These are phyloP conservation scores for Scleroderma bovista DNA, from an alignment of 768 basidiomycete species.

Conservation along the genomic window DNA sequence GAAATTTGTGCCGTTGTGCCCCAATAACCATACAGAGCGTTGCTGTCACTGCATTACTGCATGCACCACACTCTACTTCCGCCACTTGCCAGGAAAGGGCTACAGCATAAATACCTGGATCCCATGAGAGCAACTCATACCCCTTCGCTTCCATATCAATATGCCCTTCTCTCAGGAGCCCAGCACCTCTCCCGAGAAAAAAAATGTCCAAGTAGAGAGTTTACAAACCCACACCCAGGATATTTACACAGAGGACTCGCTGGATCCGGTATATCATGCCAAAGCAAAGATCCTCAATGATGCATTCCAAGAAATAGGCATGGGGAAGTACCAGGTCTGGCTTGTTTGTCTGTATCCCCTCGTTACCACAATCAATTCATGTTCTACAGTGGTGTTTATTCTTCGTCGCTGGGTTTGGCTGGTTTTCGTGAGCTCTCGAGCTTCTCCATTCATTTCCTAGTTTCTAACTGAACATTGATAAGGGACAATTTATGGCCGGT, in stretches of 20 bases:
- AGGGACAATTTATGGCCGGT: conserved; percentile 76
- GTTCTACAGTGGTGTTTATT: conserved; percentile 54
- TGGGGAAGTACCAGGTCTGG: conserved; percentile 62
- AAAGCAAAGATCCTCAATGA: conserved; percentile 54
- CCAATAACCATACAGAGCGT: too few relatives aligned
- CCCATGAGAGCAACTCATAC: not conserved
- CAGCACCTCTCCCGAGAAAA: conserved; percentile 1
- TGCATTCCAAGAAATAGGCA: conserved; percentile 62
- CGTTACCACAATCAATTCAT: conserved; percentile 1
- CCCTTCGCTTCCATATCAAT: not conserved
- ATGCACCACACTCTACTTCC: too few relatives aligned
- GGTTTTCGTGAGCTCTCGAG: conserved; percentile 54
- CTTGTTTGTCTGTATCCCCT: not conserved
- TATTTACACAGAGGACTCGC: conserved; percentile 19
- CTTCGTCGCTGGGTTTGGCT: conserved; percentile 66
- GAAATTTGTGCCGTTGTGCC: too few relatives aligned
- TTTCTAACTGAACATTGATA: not conserved
- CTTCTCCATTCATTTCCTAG: not conserved
- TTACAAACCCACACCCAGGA: conserved; percentile 15
- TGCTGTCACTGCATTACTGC: too few relatives aligned
- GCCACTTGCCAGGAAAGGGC: too few relatives aligned
- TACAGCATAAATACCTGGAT: not conserved
- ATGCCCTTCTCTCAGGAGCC: conserved; percentile 14
- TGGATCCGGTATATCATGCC: conserved; percentile 55
- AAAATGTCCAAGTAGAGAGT: not conserved